Evolutionary conservation across 352 stramenopile species (phyloP).

Genomic region (Globisporangium cederbergense): DNA sequence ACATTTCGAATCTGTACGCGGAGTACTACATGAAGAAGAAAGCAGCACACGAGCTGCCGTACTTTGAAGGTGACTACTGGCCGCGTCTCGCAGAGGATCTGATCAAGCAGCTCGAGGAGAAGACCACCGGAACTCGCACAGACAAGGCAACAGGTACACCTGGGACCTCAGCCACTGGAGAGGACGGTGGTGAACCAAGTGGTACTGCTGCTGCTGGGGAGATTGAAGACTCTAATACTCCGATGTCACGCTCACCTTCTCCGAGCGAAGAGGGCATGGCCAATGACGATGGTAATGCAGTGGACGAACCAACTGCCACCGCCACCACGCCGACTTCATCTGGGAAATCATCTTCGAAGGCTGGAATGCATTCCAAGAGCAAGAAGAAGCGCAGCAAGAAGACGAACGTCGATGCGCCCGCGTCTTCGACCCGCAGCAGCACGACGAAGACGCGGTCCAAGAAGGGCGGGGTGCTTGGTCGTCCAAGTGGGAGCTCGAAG

Average conservation of each 20-base stretch:
- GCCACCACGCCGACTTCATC: slow-evolving; percentile 15
- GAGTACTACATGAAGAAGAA: slow-evolving; percentile 90
- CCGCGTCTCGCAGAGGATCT: slow-evolving; percentile 97
- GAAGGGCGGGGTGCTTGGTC: slow-evolving; percentile 41
- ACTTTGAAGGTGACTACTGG: slow-evolving; percentile 99
- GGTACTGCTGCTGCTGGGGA: slow-evolving; percentile 14
- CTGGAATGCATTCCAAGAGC: slow-evolving; percentile 34
- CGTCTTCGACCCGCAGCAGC: slow-evolving; percentile 50
- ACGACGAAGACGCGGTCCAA: slow-evolving; percentile 70
- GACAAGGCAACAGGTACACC: slow-evolving; percentile 21
- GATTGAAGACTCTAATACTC: slow-evolving; percentile 30
- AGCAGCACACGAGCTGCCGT: slow-evolving; percentile 90
- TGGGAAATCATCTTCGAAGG: slow-evolving; percentile 23
- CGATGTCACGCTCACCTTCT: slow-evolving; percentile 45
- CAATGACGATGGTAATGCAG: slow-evolving; percentile 26
- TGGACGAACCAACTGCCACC: slow-evolving; percentile 9
- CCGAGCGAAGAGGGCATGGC: slow-evolving; percentile 33
- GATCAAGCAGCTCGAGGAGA: slow-evolving; percentile 97
- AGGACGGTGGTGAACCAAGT: slow-evolving; percentile 13
- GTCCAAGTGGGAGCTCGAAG: slow-evolving; percentile 52
- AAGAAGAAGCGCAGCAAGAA: slow-evolving; percentile 85
- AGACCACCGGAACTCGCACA: slow-evolving; percentile 43
- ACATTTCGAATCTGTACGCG: slow-evolving; percentile 82
- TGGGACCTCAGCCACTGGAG: slow-evolving; percentile 7
- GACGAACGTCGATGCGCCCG: slow-evolving; percentile 47